Base-by-base conservation (phyloP, 148 eudicot genomes). In the Beta vulgaris region DNA sequence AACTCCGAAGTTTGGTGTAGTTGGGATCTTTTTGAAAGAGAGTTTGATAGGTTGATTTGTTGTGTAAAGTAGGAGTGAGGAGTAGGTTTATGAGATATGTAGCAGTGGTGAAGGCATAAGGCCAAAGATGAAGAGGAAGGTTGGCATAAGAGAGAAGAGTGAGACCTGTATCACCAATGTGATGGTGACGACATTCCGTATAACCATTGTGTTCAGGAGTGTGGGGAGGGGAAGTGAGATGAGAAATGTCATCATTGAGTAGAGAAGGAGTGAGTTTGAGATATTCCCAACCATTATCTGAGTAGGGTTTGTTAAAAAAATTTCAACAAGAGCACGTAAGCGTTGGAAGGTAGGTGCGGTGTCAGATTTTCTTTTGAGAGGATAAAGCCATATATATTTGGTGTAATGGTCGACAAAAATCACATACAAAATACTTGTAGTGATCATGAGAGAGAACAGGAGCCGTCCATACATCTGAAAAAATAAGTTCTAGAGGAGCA, bases 361-460 rank as follows among this genome's bases (percentile, higher is more conserved):
- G 23, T 68, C 72, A 26, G 57, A 68, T 44, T 68, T 68, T 1
- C 23, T 14, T 43, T 43, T 43, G 1, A 68, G 19, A 12, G 72
- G 72, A 25, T 68, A 68, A 3, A 44, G 18, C 72, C 72, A 44
- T 15, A 46, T 32, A 44, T 68, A 68, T 28, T 68, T 68, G n/a
- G 72, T 43, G 23, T 15, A 68, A 25, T 68, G 72, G 10, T 68
- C 72, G 1, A 68, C 72, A 46, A 68, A 68, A 2, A 68, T 43
- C 0, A 44, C 13, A 16, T 68, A 44, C n/a, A n/a, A n/a, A n/a
- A 7, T 68, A 68, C 9, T 43, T 43, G 36, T 12, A 46, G 35
- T 44, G 5, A 15, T 43, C 55, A 68, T 25, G n/a, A 1, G 72
- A 68, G 23, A 3, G 5, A 1, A 43, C 16, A 18, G 54, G 54